Conservation (phyloP, 73 alveolate species). For the Paramecium sonneborni region DNA sequence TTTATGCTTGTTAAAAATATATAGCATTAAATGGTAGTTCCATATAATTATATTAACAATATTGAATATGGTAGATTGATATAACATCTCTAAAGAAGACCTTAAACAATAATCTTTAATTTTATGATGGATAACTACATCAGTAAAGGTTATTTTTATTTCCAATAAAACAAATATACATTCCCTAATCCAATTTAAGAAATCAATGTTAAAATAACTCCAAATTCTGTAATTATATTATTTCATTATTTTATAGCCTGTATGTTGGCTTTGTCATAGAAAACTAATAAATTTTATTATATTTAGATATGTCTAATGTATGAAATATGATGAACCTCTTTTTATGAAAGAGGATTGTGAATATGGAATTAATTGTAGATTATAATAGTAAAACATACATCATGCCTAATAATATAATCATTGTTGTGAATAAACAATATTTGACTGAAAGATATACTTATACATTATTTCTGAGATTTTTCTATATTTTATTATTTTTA, state of each 20-base stretch:
- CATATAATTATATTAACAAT: background rate
- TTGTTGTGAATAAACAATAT: conserved; percentile 24
- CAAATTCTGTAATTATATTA: background rate
- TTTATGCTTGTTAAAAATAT: background rate
- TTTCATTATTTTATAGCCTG: background rate
- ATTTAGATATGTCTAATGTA: background rate
- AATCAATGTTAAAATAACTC: background rate
- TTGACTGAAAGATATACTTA: background rate
- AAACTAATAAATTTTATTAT: background rate
- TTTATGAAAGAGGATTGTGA: conserved; percentile 1
- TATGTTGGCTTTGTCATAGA: background rate
- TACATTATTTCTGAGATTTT: no score
- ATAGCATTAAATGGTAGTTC: background rate
- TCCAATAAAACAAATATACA: background rate
- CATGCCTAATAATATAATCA: conserved; percentile 1
- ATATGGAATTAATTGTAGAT: background rate
- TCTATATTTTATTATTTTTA: no score
- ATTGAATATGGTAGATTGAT: background rate
- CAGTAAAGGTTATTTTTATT: background rate
- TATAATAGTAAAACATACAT: background rate
- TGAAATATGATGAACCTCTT: background rate
- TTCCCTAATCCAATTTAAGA: background rate
- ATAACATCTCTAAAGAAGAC: background rate
- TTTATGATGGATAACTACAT: conserved; percentile 24
- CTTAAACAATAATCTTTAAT: background rate